phyloP scores from a whole-genome alignment of 108 stramenopile genomes.

The Cyclotella atomus region DNA sequence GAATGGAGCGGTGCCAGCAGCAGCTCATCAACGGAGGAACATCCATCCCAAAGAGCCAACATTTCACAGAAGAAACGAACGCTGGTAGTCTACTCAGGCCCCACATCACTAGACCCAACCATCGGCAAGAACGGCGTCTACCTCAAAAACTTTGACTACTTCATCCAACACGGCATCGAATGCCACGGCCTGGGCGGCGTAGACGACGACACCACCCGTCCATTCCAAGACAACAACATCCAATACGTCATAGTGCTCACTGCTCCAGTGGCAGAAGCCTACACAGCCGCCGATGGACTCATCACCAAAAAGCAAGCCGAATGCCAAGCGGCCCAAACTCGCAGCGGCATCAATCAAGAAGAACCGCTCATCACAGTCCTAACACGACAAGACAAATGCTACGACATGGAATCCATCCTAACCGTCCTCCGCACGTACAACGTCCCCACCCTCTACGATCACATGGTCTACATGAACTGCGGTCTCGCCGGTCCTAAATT shows the following conservation, averaged over 20 bases:
- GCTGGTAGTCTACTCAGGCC: constrained; percentile 58
- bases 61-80: constrained; percentile 40
- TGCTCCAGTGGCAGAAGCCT: constrained; percentile 41
- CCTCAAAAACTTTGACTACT: constrained; percentile 58
- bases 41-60: background rate
- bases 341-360: background rate
- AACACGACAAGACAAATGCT: constrained; percentile 49
- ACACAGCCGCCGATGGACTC: constrained; percentile 31
- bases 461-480: constrained; percentile 62
- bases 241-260: constrained; percentile 49
- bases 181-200: constrained; percentile 37
- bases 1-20: background rate
- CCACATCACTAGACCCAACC: constrained; percentile 46
- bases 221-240: constrained; percentile 24
- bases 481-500: constrained; percentile 56
- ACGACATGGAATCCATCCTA: constrained; percentile 60
- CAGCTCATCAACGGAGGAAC: background rate
- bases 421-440: constrained; percentile 23
- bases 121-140: constrained; percentile 61
- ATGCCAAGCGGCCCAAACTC: constrained; percentile 14
- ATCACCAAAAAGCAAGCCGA: constrained; percentile 34
- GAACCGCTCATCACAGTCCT: constrained; percentile 35
- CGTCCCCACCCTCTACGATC: constrained; percentile 42
- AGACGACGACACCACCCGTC: background rate
- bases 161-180: constrained; percentile 54